Conservation (phyloP, 192 early-diverging fungal species). For the Blastocladiella britannica region DNA sequence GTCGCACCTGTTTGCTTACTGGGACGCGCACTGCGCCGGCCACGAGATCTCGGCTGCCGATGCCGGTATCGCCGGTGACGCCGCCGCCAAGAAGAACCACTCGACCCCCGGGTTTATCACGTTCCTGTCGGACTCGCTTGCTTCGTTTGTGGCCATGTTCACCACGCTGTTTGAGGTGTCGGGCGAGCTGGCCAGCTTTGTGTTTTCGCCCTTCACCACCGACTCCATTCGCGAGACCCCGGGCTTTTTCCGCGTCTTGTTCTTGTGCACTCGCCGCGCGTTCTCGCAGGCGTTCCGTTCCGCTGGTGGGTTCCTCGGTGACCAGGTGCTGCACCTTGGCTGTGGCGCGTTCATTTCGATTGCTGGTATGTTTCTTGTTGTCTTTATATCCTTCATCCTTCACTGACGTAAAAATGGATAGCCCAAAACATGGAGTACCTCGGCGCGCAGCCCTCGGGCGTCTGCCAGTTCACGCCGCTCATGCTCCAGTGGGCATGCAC, state of each 20-base stretch:
- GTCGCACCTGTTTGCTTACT: conserved; percentile 21
- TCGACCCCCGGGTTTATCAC: too few species aligned
- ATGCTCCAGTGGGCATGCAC: conserved; percentile 9
- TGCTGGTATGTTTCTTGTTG: too few species aligned
- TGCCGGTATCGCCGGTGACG: too few species aligned
- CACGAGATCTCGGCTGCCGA: conserved; percentile 8
- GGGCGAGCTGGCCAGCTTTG: too few species aligned
- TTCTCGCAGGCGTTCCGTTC: conserved; percentile 29
- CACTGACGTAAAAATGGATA: too few species aligned
- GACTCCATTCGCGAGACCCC: conserved; percentile 28
- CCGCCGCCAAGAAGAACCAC: too few species aligned
- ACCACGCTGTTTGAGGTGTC: too few species aligned
- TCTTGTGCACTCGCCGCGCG: conserved; percentile 17
- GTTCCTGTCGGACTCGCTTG: conserved; percentile 11
- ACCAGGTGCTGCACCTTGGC: conserved; percentile 28
- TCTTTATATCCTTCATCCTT: conserved; percentile 15
- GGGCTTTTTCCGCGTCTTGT: conserved; percentile 20
- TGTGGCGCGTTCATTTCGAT: conserved; percentile 30
- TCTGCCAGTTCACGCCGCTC: conserved; percentile 25
- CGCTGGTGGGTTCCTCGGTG: conserved; percentile 19
- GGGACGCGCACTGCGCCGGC: conserved; percentile 18
- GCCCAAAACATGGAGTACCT: conserved; percentile 25
- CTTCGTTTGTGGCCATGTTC: conserved; percentile 8
- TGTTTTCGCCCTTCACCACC: conserved; percentile 5
- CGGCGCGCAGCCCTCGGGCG: conserved; percentile 18